Evolutionary conservation across 192 early-diverging fungal genomes (phyloP), one percentile per base, ranked within the genome.

Genomic region (Coemansia sp.): DNA sequence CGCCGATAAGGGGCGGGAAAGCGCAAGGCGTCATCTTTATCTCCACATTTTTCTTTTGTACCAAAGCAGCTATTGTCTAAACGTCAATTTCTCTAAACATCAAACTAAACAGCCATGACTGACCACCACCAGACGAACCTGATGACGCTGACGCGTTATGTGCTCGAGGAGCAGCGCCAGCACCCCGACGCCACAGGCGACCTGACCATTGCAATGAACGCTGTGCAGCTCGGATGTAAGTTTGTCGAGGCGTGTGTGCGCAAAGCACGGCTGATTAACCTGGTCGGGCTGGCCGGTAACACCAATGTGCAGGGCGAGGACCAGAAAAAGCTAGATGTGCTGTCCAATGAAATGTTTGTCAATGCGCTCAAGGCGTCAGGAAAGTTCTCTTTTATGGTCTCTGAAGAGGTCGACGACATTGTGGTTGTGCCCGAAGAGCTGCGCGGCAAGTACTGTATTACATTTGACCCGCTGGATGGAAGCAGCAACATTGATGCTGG

Each of bases 401-500:
- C 94, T 6, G 96, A 98, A 77, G 96, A 98, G 79, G 89, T 93
- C 56, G 96, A 98, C 59, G 87, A 95, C 61, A 92, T 93, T 41
- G 94, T 98, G 75, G 79, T 92, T 55, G 87, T 98, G 55, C 87
- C 90, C 62, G 86, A 86, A 60, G 80, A 84, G 58, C 77, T 90
- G 64, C 85, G 85, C 43, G 94, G 93, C 62, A 88, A 93, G 75
- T 98, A 98, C 85, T 89, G 89, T 76, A 93, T 98, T 19, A 92
- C 91, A 24, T 98, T 98, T 87, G 96, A 98, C 80, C 96, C 96
- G 49, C 86, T 98, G 14, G 96, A 98, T 75, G 96, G 96, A 56
- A 90, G 88, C 61, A 93, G 90, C 84, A 98, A 98, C 85, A 98
- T 98, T 76, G 96, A 98, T 72, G 94, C 93, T 73, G 96, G 94